phyloP scores from a whole-genome alignment of 2,329 filamentous ascomycete genomes.

The Xylaria sp. region DNA sequence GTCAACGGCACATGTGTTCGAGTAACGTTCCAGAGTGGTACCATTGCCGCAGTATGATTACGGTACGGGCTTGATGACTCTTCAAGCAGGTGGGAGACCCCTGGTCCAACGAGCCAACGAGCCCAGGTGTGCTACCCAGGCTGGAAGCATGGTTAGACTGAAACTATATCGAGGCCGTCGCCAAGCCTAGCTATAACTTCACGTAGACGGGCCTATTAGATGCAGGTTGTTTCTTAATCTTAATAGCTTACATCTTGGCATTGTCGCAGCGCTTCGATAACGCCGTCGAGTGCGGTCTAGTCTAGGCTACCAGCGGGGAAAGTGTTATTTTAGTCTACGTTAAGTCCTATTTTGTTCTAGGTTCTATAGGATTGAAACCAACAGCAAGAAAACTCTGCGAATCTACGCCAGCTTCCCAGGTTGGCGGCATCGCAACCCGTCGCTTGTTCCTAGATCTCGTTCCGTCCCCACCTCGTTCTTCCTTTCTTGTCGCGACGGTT shows the following conservation, averaged over 20 bases:
- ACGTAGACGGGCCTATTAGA: constrained; percentile 1
- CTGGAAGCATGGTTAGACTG: constrained; percentile 5
- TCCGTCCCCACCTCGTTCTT: not conserved
- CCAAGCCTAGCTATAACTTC: not conserved
- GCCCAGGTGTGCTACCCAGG: not conserved
- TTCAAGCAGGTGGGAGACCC: not conserved
- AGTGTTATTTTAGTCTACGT: constrained; percentile 1
- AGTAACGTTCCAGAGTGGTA: not conserved
- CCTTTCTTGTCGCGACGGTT: not conserved
- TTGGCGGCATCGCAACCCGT: not conserved
- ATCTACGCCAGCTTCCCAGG: not conserved
- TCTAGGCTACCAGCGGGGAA: not conserved
- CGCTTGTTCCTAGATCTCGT: not conserved
- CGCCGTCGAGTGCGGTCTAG: not conserved
- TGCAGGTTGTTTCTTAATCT: constrained; percentile 12
- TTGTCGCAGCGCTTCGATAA: not conserved
- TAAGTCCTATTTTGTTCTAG: not conserved
- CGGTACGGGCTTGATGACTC: not conserved
- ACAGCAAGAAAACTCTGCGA: not conserved
- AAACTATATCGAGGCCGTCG: constrained; percentile 19
- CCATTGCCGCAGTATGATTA: not conserved
- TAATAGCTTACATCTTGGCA: constrained; percentile 8
- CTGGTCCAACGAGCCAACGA: not conserved
- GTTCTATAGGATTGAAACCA: not conserved
- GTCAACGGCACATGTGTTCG: not conserved